Evolutionary conservation across 2,329 filamentous ascomycete species (phyloP), one percentile per base, ranked within the genome.

Genomic region (Chrysosphaeria jannelii): DNA sequence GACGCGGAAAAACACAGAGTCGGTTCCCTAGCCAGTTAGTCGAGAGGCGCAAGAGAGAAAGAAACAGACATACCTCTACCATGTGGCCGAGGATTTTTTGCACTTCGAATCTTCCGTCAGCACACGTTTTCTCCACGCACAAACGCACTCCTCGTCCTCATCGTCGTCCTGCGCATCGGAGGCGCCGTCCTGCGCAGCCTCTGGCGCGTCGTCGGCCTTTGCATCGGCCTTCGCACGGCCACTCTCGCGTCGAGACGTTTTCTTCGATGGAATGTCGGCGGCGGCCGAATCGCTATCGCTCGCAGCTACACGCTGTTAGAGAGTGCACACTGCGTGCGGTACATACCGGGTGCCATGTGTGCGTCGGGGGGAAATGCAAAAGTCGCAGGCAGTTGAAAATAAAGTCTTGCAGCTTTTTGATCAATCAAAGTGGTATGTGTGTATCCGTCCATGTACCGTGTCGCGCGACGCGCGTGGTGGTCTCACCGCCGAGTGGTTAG

Each of bases 1-100:
- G 17, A 85, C 69, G 24, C 67, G 53, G 36, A 69, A 78, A 22
- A n/a, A n/a, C n/a, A n/a, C n/a, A 53, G 51, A 1, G 64, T 35
- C 4, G 40, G 38, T 11, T 56, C 24, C 10, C 22, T 57, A 46
- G 60, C 28, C 6, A 20, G 7, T 9, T 3, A 8, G 30, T 10
- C 25, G 5, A 10, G 3, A 5, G 7, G 22, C 10, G 21, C 19
- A 18, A 14, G 11, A 7, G 5, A 10, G 19, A 13, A 10, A 10
- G 8, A 14, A 14, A 19, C 8, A 10, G 3, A 28, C 30, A 20
- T 24, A 31, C 48, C 18, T 57, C 49, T 21, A 68, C 50, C 25
- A 56, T 51, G 42, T 81, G 74, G 15, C 46, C 51, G 21, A 65
- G 38, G 33, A 85, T 78, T 34, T 60, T 57, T 38, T 81, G 70